Conservation (phyloP, 2,329 filamentous ascomycete genomes). For the Hyphodiscus sp. region DNA sequence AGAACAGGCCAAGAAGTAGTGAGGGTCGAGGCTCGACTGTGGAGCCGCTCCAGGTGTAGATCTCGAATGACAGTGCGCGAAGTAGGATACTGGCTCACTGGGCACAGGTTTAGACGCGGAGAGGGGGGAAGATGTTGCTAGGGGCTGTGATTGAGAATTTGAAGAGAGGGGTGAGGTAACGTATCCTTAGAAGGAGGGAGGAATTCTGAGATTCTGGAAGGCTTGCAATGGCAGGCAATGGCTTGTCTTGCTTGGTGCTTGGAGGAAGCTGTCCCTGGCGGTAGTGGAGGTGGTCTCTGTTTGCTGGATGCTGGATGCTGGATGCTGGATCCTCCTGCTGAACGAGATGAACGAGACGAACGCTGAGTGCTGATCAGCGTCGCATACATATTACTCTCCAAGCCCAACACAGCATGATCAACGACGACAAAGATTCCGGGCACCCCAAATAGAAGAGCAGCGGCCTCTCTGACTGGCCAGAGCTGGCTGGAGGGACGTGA, state of each 20-base stretch:
- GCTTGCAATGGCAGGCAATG: no score
- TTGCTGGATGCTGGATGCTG: no score
- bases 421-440: neutral
- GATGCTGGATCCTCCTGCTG: no score
- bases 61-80: neutral
- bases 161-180: neutral
- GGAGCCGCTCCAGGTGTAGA: neutral
- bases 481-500: neutral
- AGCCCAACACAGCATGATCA: constrained; percentile 6
- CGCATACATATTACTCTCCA: constrained; percentile 6
- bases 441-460: neutral
- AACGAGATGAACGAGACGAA: no score
- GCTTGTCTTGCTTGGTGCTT: no score
- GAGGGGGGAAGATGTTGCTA: neutral
- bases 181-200: neutral
- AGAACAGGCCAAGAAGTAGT: neutral
- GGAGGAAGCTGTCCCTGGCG: no score
- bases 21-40: neutral
- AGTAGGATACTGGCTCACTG: neutral
- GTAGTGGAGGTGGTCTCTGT: no score
- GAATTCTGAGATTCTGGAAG: no score
- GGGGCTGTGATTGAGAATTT: no score
- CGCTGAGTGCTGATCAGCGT: constrained; percentile 10
- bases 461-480: neutral
- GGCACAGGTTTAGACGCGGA: neutral